A percentile compares a stretch with the other conserved stretches of the same genome.
Evolutionary conservation across 2,329 filamentous ascomycete species (phyloP).

Genomic region (Cadophora sp.): DNA sequence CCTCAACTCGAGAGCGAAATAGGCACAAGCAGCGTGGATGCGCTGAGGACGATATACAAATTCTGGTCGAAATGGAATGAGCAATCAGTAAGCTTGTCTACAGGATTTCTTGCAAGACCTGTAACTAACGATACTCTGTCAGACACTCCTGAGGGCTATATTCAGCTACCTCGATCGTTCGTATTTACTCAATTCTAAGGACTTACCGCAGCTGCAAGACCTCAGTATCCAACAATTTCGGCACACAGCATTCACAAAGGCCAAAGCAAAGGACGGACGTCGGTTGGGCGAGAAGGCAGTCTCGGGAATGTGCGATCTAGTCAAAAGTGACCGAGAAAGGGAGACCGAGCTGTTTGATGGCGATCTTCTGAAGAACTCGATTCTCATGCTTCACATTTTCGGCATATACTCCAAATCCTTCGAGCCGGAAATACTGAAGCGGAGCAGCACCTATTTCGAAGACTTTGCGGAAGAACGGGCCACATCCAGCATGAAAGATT

Average conservation of each 20-base stretch:
- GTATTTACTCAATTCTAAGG: slow-evolving; percentile 78
- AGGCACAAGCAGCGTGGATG: slow-evolving; percentile 63
- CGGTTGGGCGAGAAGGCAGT: slow-evolving; percentile 50
- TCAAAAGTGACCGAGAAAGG: slow-evolving; percentile 73
- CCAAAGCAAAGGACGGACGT: slow-evolving; percentile 42
- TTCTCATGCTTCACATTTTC: slow-evolving; percentile 86
- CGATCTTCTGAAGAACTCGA: slow-evolving; percentile 72
- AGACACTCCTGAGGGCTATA: slow-evolving; percentile 82
- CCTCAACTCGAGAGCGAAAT: slow-evolving; percentile 58
- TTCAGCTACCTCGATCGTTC: slow-evolving; percentile 95
- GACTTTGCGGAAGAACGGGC: slow-evolving; percentile 74
- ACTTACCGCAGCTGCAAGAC: slow-evolving; percentile 77
- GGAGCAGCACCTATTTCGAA: slow-evolving; percentile 72
- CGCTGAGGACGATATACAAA: slow-evolving; percentile 61
- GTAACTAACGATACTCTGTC: slow-evolving; percentile 30
- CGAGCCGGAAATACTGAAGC: slow-evolving; percentile 74
- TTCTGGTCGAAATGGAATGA: slow-evolving; percentile 81
- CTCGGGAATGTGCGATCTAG: slow-evolving; percentile 75
- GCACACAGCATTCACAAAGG: slow-evolving; percentile 53
- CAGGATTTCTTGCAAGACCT: neutral
- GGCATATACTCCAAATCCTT: slow-evolving; percentile 81
- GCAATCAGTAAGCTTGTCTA: slow-evolving; percentile 67
- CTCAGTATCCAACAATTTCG: slow-evolving; percentile 81
- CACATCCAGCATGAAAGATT: slow-evolving; percentile 69
- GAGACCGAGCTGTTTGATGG: slow-evolving; percentile 62